Percentiles rank a stretch among this genome's conserved stretches.
phyloP scores from a whole-genome alignment of 2,329 filamentous ascomycete species.

The Claviceps paspali region DNA sequence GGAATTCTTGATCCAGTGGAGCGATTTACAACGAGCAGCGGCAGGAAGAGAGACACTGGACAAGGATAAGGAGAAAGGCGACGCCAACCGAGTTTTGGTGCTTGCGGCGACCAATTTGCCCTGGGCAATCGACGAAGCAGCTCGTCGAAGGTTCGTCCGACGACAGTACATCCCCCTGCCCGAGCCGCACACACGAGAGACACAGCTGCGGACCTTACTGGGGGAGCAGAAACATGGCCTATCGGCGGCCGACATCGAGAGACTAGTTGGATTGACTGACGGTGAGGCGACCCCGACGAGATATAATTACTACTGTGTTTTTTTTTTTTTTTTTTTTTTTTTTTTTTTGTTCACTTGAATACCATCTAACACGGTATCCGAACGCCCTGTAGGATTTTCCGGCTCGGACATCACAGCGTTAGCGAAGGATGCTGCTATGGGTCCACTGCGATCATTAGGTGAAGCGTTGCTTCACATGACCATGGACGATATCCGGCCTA shows the following conservation, averaged over 20 bases:
- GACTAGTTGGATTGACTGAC: constrained; percentile 67
- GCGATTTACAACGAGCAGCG: constrained; percentile 79
- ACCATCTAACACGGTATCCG: constrained; percentile 5
- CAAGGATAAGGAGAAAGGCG: constrained; percentile 55
- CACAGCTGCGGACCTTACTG: constrained; percentile 65
- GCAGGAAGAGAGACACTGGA: constrained; percentile 61
- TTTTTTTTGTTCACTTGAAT: neutral
- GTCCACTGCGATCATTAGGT: constrained; percentile 75
- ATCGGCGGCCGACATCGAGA: constrained; percentile 52
- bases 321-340: neutral
- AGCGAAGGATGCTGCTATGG: constrained; percentile 97
- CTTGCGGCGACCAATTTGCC: constrained; percentile 91
- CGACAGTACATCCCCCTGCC: constrained; percentile 93
- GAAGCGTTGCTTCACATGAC: constrained; percentile 81
- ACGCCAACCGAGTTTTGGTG: constrained; percentile 79
- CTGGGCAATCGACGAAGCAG: constrained; percentile 96
- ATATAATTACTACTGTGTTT: too few relatives aligned
- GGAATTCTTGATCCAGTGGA: constrained; percentile 96
- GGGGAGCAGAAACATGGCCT: constrained; percentile 79
- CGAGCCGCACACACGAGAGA: constrained; percentile 64
- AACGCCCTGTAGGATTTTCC: constrained; percentile 57
- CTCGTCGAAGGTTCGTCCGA: constrained; percentile 75
- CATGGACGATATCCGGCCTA: constrained; percentile 87
- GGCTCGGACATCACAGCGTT: constrained; percentile 93
- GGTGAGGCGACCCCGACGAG: constrained; percentile 35